Evolutionary conservation across 2,329 filamentous ascomycete species (phyloP).

Genomic region (Macrophomina phaseolina): DNA sequence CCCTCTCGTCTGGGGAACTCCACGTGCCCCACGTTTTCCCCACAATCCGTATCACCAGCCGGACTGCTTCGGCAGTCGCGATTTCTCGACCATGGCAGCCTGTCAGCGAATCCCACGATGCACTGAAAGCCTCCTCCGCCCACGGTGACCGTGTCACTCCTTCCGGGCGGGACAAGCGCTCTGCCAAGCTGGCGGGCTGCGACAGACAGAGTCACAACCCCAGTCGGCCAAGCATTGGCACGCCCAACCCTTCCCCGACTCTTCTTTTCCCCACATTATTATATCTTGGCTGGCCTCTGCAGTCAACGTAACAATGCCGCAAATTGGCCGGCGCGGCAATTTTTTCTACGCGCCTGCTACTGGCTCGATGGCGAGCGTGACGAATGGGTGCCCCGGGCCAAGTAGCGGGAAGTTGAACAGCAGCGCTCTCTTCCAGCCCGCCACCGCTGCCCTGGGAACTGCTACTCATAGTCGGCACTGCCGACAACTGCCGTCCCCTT

Average conservation of each 20-base stretch:
- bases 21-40: constrained; percentile 15
- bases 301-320: background rate
- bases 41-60: constrained; percentile 2
- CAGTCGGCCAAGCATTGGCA: constrained; percentile 12
- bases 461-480: background rate
- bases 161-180: background rate
- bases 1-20: background rate
- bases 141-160: background rate
- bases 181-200: constrained; percentile 7
- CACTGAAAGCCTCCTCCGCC: background rate
- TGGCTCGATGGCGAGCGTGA: background rate
- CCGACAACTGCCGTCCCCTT: constrained; percentile 8
- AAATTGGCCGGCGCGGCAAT: background rate
- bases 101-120: constrained; percentile 3
- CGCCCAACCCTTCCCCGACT: background rate
- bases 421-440: background rate
- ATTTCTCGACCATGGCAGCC: background rate
- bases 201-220: constrained; percentile 13
- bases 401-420: background rate
- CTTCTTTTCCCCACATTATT: constrained; percentile 11
- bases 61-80: background rate
- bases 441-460: background rate
- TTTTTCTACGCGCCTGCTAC: background rate
- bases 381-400: background rate
- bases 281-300: background rate